Base-by-base conservation (phyloP, 2,329 filamentous ascomycete genomes). In the Aspergillus sp. region DNA sequence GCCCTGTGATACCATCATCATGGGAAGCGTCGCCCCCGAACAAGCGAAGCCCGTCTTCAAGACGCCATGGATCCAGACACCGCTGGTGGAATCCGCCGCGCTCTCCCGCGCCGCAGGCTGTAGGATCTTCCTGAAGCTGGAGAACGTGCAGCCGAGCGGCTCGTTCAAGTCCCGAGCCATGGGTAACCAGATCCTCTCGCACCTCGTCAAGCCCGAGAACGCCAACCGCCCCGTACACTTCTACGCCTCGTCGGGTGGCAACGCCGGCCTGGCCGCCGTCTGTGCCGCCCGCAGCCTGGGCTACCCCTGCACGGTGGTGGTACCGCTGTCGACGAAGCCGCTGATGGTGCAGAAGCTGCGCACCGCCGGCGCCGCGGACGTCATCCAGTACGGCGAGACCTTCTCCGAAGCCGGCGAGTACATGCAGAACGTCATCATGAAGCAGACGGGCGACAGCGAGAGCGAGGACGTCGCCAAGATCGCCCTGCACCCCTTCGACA, bases 151-250 rank as follows among this genome's bases (percentile, higher is more conserved):
- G 66, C 91, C 90, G 4, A 88, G 87, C 19, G 88, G 88, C 58
- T 92, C 88, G 36, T 96, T 95, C 83, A 94, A 95, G 71, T 92
- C 88, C 44, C 81, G 72, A 59, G 89, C 88, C 25, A 83, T 93
- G 56, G 88, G 89, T 46, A 83, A 88, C 70, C 81, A 88, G 67
- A 86, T 91, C 68, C 78, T 85, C 48, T 76, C 78, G 2, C 69
- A 75, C 60, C 68, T 78, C 53, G 62, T 74, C 51, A 70, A 73
- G 43, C 71, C 75, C 23, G 65, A 69, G 52, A 68, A 72, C 58
- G 52, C 61, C 50, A 71, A 68, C 66, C 73, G 76, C 52, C 73
- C 77, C 42, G 65, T 76, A 16, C 88, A 89, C 75, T 93, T 94
- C 79, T 94, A 89, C 76, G 88, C 83, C 65, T 88, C 87, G 11